These are phyloP conservation scores for Ophiocordyceps camponoti-saundersi DNA, from an alignment of 2,329 filamentous ascomycete genomes.

Conservation along the genomic window DNA sequence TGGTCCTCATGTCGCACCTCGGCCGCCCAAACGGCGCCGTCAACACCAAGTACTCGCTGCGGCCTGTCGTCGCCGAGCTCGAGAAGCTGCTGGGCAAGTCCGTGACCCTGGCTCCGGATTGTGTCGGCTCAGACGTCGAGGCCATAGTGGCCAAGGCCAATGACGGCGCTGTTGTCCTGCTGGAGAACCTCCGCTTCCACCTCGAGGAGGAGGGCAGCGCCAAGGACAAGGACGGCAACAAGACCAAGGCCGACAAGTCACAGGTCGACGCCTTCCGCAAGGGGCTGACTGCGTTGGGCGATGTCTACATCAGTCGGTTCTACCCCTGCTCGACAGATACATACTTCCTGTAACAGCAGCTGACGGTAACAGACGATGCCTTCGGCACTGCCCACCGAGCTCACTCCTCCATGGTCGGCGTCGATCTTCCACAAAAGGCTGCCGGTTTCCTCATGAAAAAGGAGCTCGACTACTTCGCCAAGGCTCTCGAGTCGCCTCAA, in stretches of 20 bases:
- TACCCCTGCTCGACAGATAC: conserved; percentile 4
- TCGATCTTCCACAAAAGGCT: conserved; percentile 90
- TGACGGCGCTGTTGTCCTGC: conserved; percentile 68
- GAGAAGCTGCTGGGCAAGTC: conserved; percentile 76
- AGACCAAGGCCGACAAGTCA: conserved; percentile 91
- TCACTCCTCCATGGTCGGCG: conserved; percentile 98
- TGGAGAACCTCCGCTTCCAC: conserved; percentile 98
- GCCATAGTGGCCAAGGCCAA: conserved; percentile 70
- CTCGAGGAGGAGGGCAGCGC: conserved; percentile 93
- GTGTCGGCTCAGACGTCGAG: conserved; percentile 79
- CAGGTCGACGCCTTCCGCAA: conserved; percentile 90
- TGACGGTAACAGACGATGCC: conserved; percentile 57
- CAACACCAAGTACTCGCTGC: conserved; percentile 87
- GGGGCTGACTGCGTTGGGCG: conserved; percentile 82
- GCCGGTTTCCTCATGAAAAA: conserved; percentile 99
- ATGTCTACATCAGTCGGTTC: conserved; percentile 80
- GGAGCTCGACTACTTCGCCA: conserved; percentile 97
- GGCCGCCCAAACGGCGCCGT: conserved; percentile 82
- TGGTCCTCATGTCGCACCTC: conserved; percentile 96
- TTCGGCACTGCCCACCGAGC: conserved; percentile 97
- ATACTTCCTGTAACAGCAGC: background rate
- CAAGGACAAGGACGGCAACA: conserved; percentile 89
- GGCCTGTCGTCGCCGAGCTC: conserved; percentile 79
- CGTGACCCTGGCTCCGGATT: conserved; percentile 82
- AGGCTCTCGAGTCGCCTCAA: conserved; percentile 84